Evolutionary conservation across 2,329 filamentous ascomycete species (phyloP).

Genomic region (Colletotrichum sublineola): DNA sequence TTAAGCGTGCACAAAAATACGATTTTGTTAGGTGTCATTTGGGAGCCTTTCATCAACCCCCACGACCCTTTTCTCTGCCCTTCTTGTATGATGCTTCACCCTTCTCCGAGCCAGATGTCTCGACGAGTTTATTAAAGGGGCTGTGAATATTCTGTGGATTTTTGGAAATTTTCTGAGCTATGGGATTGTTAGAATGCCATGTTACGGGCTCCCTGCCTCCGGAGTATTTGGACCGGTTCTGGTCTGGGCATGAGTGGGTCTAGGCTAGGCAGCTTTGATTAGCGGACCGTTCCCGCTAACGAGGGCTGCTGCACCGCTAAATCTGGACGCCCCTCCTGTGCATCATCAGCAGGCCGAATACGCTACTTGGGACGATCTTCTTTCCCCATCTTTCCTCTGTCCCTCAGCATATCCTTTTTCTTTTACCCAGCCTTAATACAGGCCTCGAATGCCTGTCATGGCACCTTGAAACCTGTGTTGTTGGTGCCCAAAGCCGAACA

Average conservation of each 20-base stretch:
- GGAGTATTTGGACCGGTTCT: slow-evolving; percentile 18
- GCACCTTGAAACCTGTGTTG: slow-evolving; percentile 1
- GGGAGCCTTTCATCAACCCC: no score
- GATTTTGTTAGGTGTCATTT: not conserved
- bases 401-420: not conserved
- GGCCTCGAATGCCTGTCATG: slow-evolving; percentile 4
- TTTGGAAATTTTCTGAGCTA: not conserved
- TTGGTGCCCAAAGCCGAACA: not conserved
- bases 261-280: slow-evolving; percentile 2
- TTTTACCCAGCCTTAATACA: not conserved
- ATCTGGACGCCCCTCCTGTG: slow-evolving; percentile 25
- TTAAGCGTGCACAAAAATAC: not conserved
- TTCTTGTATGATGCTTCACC: not conserved
- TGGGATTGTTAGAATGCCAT: slow-evolving; percentile 37
- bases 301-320: slow-evolving; percentile 34
- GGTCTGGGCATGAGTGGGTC: slow-evolving; percentile 18
- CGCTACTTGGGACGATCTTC: slow-evolving; percentile 21
- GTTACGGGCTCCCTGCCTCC: slow-evolving; percentile 5
- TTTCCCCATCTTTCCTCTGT: slow-evolving; percentile 3
- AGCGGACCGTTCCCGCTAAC: slow-evolving; percentile 37
- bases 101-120: not conserved
- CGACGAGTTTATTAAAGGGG: no score
- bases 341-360: slow-evolving; percentile 17
- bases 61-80: not conserved
- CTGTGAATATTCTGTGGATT: not conserved